Evolutionary conservation across 75 land plant genomes (phyloP), one percentile per base, ranked within the genome.

Genomic region (Chamaecyparis obtusa): DNA sequence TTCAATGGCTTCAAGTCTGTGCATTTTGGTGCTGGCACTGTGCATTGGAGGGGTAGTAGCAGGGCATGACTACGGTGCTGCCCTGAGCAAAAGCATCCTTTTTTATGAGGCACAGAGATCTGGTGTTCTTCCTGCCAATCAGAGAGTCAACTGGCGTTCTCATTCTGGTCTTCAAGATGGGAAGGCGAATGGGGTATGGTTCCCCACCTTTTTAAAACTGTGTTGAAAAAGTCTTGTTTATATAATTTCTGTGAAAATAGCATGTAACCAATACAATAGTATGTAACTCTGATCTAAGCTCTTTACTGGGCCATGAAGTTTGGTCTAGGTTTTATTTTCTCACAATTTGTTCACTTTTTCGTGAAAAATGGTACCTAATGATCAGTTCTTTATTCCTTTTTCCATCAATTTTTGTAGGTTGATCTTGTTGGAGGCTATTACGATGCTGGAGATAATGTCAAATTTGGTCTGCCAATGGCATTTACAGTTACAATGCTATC

Each of bases 51-150:
- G 51, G 13, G 83, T 5, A 27, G 33, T 49, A 3, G 89, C 85
- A n/a, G 91, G 87, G 2, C 91, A 91, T 48, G 90, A 92, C 86
- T 96, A 96, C 74, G 67, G 41, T 37, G 91, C 87, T 46, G 97
- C 97, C 0, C 87, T 96, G n/a, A 51, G 67, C 75, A 96, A 95
- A 85, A 90, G 92, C 30, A 85, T 96, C 21, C 88, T 93, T 56
- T 96, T 91, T 89, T 95, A 91, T 72, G 97, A 96, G 87, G 97
- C 93, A 0, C 97, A 96, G 83, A 83, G 96, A 24, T 96, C 97
- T 19, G 97, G 97, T 24, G 37, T 85, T 81, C 89, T 96, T 57
- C 96, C 97, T 10, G 1, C 44, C 15, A 79, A 48, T 67, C 95
- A 95, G 87, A 76, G 97, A 46, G 95, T 95, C 41, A 86, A 57